These are phyloP conservation scores for Neotropicomus parvogracilis DNA, from an alignment of 1,284 basidiomycete genomes.

Conservation along the genomic window DNA sequence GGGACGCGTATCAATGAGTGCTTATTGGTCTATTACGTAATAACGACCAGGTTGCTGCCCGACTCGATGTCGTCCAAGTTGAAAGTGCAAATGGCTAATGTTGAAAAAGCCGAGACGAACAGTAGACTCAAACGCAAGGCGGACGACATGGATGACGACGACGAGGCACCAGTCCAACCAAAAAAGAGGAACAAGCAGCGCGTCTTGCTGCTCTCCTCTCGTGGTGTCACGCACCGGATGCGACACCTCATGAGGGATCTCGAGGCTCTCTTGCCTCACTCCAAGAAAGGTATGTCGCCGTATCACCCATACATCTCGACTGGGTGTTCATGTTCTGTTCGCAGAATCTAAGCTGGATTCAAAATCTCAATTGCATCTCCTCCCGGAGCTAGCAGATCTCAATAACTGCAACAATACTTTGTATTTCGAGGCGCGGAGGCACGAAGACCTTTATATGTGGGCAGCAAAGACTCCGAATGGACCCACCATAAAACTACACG, in stretches of 20 bases:
- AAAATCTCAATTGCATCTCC: slow-evolving; percentile 89
- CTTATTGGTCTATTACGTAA: slow-evolving; percentile 18
- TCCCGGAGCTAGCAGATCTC: slow-evolving; percentile 96
- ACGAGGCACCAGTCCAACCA: slow-evolving; percentile 33
- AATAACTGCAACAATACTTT: slow-evolving; percentile 98
- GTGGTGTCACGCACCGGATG: slow-evolving; percentile 96
- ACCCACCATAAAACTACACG: slow-evolving; percentile 94
- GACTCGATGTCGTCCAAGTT: slow-evolving; percentile 61
- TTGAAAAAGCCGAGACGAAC: slow-evolving; percentile 46
- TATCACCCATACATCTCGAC: background rate
- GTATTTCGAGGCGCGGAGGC: slow-evolving; percentile 95
- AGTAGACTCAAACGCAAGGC: slow-evolving; percentile 59
- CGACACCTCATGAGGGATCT: slow-evolving; percentile 96
- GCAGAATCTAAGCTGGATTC: slow-evolving; percentile 95
- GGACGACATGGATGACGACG: slow-evolving; percentile 54
- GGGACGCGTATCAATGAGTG: slow-evolving; percentile 4
- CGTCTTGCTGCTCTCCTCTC: slow-evolving; percentile 88
- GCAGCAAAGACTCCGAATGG: slow-evolving; percentile 97
- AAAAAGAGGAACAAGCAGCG: slow-evolving; percentile 80
- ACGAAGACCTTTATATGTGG: slow-evolving; percentile 98
- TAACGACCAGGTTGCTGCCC: background rate
- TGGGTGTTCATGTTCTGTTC: background rate
- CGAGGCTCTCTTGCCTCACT: slow-evolving; percentile 87
- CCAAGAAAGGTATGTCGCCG: slow-evolving; percentile 82
- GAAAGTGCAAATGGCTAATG: slow-evolving; percentile 60